Evolutionary conservation across 495 filamentous ascomycete species (phyloP).

Genomic region (Cryomyces minteri): DNA sequence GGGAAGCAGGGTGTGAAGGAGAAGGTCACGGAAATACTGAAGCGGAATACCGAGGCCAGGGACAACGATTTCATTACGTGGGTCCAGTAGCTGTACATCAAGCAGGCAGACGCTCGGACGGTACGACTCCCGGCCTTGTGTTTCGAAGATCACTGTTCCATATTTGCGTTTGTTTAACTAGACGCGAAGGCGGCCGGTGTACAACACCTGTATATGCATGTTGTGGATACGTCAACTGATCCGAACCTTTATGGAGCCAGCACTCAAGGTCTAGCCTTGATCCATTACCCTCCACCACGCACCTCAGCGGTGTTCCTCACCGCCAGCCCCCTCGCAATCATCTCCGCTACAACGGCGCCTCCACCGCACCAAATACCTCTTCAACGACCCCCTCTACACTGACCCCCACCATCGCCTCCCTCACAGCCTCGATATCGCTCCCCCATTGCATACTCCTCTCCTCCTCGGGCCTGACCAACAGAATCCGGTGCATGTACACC

Average conservation of each 20-base stretch:
- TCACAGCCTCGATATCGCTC: conserved; percentile 53
- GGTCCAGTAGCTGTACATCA: not conserved
- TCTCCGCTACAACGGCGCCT: conserved; percentile 29
- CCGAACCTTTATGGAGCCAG: too few species aligned
- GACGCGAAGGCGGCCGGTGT: too few species aligned
- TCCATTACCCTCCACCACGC: too few species aligned
- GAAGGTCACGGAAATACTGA: conserved; percentile 25
- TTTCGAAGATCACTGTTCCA: too few species aligned
- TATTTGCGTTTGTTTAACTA: too few species aligned
- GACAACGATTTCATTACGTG: not conserved
- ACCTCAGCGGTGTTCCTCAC: too few species aligned
- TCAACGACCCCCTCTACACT: conserved; percentile 65
- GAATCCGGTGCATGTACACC: conserved; percentile 73
- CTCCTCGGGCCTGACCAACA: conserved; percentile 41
- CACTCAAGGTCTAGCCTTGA: too few species aligned
- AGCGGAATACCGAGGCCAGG: conserved; percentile 6
- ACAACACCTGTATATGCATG: too few species aligned
- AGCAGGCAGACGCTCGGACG: too few species aligned
- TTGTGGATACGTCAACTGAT: too few species aligned
- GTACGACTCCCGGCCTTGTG: too few species aligned
- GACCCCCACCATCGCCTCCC: conserved; percentile 43
- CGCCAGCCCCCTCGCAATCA: too few species aligned
- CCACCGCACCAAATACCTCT: conserved; percentile 54
- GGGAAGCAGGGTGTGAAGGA: conserved; percentile 25
- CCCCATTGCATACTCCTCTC: conserved; percentile 92